These are phyloP conservation scores for Gossypium aridum DNA, from an alignment of 441 rosid species.

Conservation along the genomic window DNA sequence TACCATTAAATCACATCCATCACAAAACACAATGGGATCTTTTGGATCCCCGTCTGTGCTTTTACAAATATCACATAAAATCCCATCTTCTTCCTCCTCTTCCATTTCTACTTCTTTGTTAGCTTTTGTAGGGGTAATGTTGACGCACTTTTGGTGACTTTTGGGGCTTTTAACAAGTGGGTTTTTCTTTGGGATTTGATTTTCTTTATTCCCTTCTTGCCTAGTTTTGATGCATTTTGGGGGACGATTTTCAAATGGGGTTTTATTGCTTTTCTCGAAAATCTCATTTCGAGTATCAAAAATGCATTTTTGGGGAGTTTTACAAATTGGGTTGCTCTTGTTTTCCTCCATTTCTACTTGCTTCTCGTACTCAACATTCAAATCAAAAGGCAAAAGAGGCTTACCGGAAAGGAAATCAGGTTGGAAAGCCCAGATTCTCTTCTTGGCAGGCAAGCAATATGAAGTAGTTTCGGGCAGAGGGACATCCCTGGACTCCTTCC, in stretches of 20 bases:
- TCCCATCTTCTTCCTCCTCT: slow-evolving; percentile 64
- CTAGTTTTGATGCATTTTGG: background rate
- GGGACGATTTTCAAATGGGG: background rate
- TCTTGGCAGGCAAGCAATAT: slow-evolving; percentile 65
- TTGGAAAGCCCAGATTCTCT: slow-evolving; percentile 63
- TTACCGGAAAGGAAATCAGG: slow-evolving; percentile 40
- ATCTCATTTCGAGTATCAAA: background rate
- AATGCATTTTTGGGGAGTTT: background rate
- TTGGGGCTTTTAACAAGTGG: background rate
- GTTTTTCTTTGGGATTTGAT: slow-evolving; percentile 22
- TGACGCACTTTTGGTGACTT: background rate
- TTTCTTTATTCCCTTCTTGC: slow-evolving; percentile 19
- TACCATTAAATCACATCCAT: slow-evolving; percentile 91
- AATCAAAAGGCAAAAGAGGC: slow-evolving; percentile 49
- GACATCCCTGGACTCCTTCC: slow-evolving; percentile 42
- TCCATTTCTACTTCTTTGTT: background rate
- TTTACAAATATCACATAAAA: slow-evolving; percentile 68
- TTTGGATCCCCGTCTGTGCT: slow-evolving; percentile 86
- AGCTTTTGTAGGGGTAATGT: background rate
- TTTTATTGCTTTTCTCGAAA: background rate
- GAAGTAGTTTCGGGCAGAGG: slow-evolving; percentile 16
- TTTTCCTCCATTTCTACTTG: background rate
- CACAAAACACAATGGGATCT: slow-evolving; percentile 90
- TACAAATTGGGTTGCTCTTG: slow-evolving; percentile 10
- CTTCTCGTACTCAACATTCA: slow-evolving; percentile 46